Evolutionary conservation across 495 filamentous ascomycete species (phyloP).

Genomic region (Daldinia loculata): DNA sequence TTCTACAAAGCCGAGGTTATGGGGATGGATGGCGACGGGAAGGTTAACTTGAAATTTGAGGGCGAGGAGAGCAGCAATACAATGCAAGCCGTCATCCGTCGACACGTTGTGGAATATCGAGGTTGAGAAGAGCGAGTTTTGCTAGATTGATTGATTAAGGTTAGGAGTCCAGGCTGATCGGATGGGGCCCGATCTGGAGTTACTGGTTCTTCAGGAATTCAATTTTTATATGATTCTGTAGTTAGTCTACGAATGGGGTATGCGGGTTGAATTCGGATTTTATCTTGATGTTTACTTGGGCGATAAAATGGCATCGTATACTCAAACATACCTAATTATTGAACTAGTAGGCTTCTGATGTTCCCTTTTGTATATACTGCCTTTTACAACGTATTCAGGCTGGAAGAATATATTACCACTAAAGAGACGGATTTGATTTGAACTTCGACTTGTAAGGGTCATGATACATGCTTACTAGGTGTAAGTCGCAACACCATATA

Average conservation of each 20-base stretch:
- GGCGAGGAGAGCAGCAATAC: constrained; percentile 86
- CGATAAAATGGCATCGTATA: neutral
- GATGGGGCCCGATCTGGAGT: constrained; percentile 17
- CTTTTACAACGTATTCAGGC: too few species aligned
- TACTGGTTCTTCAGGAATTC: neutral
- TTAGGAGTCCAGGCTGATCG: neutral
- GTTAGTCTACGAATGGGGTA: neutral
- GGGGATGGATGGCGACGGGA: constrained; percentile 65
- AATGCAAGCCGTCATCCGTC: constrained; percentile 76
- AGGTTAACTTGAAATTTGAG: constrained; percentile 77
- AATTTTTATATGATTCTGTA: neutral
- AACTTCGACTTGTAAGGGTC: too few species aligned
- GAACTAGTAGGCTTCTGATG: too few species aligned
- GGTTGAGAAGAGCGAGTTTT: constrained; percentile 51
- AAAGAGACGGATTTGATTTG: too few species aligned
- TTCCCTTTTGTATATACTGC: too few species aligned
- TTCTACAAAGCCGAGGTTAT: constrained; percentile 98
- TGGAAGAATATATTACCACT: too few species aligned
- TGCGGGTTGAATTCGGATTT: neutral
- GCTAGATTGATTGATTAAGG: neutral
- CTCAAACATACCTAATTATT: neutral
- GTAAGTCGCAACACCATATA: too few species aligned
- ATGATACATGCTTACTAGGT: too few species aligned
- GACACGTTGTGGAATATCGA: constrained; percentile 79
- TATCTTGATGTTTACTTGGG: neutral